Evolutionary conservation across 169 alveolate genomes (phyloP).

Genomic region (Sarcocystis neurona): DNA sequence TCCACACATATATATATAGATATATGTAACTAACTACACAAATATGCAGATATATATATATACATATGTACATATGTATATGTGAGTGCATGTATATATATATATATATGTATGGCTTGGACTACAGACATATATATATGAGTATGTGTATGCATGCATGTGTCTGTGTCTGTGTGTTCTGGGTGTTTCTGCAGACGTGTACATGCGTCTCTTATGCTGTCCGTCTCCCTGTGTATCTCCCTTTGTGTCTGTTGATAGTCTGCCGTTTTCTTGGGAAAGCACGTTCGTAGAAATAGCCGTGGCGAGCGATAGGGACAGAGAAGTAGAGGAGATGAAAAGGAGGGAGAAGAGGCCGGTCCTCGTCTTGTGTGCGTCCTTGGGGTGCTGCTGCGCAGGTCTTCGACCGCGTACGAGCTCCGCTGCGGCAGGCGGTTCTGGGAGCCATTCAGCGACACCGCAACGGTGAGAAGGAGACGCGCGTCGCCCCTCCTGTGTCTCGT

Average conservation of each 20-base stretch:
- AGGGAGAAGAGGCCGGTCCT: too few species aligned
- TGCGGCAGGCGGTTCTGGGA: constrained; percentile 53
- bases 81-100: not conserved
- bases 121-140: not conserved
- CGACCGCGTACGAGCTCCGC: constrained; percentile 54
- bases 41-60: not conserved
- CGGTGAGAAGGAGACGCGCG: too few species aligned
- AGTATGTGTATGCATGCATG: not conserved
- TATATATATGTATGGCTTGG: not conserved
- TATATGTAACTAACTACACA: too few species aligned
- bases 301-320: too few species aligned
- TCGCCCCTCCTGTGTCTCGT: too few species aligned
- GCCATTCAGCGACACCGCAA: constrained; percentile 66
- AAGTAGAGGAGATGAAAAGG: too few species aligned
- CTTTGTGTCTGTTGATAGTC: not conserved
- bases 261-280: too few species aligned
- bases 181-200: not conserved
- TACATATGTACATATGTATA: not conserved
- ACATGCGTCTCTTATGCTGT: not conserved
- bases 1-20: too few species aligned
- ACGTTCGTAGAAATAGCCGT: too few species aligned
- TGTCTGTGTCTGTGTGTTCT: not conserved
- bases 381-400: constrained; percentile 49
- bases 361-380: not conserved
- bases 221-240: not conserved